Conservation (phyloP, 2,329 filamentous ascomycete species). For the Aspergillus ustus region DNA sequence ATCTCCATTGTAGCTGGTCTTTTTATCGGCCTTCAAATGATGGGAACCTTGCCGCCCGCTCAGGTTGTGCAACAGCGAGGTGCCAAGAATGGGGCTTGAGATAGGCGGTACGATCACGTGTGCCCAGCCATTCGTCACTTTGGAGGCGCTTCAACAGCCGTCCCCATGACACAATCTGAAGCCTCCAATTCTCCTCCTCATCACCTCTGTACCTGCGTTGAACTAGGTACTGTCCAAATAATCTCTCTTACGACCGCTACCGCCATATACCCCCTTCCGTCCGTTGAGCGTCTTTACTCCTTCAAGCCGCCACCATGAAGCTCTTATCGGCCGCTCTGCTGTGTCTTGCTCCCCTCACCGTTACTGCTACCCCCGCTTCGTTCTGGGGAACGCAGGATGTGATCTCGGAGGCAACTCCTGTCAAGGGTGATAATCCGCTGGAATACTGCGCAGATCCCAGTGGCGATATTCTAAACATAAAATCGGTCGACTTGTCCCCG, state of each 20-base stretch:
- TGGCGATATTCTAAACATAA: conserved; percentile 74
- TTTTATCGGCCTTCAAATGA: not conserved
- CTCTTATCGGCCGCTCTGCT: conserved; percentile 46
- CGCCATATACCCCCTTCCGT: not conserved
- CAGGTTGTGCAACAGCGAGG: not conserved
- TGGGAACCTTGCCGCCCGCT: not conserved
- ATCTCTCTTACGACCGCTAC: not conserved
- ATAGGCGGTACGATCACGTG: conserved; percentile 12
- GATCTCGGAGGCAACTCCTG: conserved; percentile 60
- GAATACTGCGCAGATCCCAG: conserved; percentile 74
- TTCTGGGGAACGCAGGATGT: conserved; percentile 57
- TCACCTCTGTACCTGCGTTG: not conserved
- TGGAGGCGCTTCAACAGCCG: not conserved
- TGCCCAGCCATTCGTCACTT: conserved; percentile 10
- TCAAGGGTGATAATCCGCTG: conserved; percentile 85
- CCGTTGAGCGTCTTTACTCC: not conserved
- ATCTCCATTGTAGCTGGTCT: not conserved
- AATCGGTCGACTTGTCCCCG: conserved; percentile 77
- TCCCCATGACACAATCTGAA: conserved; percentile 15
- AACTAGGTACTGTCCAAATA: not conserved
- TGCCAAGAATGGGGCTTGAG: conserved; percentile 9
- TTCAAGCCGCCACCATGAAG: conserved; percentile 43
- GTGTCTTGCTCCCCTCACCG: conserved; percentile 51
- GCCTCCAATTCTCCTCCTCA: not conserved
- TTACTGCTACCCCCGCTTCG: conserved; percentile 43